Evolutionary conservation across 2,329 filamentous ascomycete species (phyloP).

Genomic region (Colletotrichum navitas): DNA sequence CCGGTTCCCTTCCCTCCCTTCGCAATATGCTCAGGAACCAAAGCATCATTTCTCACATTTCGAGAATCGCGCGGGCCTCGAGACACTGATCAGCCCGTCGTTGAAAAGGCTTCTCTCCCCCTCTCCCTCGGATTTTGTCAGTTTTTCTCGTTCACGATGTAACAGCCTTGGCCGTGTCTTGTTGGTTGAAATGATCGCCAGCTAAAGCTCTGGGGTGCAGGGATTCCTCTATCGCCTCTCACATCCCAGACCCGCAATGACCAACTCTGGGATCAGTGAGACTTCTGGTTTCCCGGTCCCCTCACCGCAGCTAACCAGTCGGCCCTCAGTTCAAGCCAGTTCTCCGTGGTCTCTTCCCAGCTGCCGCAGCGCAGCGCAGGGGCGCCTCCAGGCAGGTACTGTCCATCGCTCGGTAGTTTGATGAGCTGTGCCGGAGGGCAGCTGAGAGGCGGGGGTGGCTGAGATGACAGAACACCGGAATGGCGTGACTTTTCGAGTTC

Average conservation of each 20-base stretch:
- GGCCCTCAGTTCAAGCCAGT: background rate
- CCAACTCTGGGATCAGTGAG: background rate
- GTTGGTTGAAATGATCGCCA: constrained; percentile 22
- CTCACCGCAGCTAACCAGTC: background rate
- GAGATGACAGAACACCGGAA: background rate
- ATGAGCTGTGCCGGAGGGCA: background rate
- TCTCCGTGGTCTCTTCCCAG: background rate
- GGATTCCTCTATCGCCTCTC: background rate
- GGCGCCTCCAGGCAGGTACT: background rate
- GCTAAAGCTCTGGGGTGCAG: constrained; percentile 35
- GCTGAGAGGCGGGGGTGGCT: background rate
- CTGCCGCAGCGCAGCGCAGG: background rate
- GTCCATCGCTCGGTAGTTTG: background rate
- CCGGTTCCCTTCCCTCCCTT: background rate
- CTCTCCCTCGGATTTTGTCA: background rate
- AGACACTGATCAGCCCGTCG: background rate
- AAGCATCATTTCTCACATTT: background rate
- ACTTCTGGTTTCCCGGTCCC: background rate
- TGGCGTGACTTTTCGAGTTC: constrained; percentile 36
- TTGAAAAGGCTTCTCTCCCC: background rate
- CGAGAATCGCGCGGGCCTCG: background rate
- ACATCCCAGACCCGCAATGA: background rate
- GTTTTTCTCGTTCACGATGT: background rate
- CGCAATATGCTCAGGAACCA: background rate
- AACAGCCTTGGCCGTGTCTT: background rate